Evolutionary conservation across 306 rosid species (phyloP), one percentile per base, ranked within the genome.

Genomic region (Delonix regia): DNA sequence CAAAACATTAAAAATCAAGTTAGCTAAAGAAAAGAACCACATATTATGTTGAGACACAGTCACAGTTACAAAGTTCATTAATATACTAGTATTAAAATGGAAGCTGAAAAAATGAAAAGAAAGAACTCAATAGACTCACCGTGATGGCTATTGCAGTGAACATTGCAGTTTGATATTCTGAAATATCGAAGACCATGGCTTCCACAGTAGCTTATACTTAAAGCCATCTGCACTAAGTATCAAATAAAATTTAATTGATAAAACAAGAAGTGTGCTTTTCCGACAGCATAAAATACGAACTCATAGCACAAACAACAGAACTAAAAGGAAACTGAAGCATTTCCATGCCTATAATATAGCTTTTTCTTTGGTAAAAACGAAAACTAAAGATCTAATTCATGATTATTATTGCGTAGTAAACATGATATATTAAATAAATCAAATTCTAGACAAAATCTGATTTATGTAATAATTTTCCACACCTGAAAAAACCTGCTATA

Each of bases 201-300:
- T 25, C 73, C 75, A 36, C 71, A 78, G 73, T 36, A 69, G 73
- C 88, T 78, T 77, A 77, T 41, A 45, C 72, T 52, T 68, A 85
- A 74, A 78, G 73, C 78, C 88, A 78, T 85, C 85, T 81, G 76
- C 67, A 73, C 24, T 2, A 62, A 45, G 39, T 51, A 70, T 49
- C 3, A 33, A 33, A 52, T 9, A 62, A 61, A 41, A 5, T 34
- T 39, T 21, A 4, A 53, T 19, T 72, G 10, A 52, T 19, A 19
- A 25, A 56, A 78, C 0, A 27, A 41, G 60, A 48, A 68, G 16
- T 1, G 28, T 27, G 18, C 21, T 4, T 45, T 45, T 11, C 15
- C n/a, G 36, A 6, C n/a, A 13, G 38, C 38, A 25, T 3, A 16
- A 34, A 63, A 19, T 36, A 4, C 24, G 5, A 36, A 38, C 9